Conservation (phyloP, 345 rosid genomes). For the Eucalyptus shirleyi region DNA sequence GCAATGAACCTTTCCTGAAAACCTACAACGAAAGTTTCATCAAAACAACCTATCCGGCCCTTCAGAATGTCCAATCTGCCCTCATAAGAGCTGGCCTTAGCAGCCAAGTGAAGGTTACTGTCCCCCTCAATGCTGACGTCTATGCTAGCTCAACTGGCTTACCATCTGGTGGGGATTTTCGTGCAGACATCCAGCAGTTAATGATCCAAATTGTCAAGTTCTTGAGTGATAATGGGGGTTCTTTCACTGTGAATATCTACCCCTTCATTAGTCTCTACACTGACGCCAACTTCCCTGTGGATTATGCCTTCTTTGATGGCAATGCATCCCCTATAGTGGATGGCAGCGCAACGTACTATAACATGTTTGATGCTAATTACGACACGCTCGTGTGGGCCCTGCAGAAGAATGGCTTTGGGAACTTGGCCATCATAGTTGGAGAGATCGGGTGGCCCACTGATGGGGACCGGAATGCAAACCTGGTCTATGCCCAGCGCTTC, state of each 20-base stretch:
- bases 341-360: conserved; percentile 51
- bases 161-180: conserved; percentile 90
- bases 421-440: conserved; percentile 70
- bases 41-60: conserved; percentile 63
- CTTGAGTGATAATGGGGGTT: conserved; percentile 46
- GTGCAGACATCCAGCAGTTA: conserved; percentile 58
- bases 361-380: conserved; percentile 84
- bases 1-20: conserved; percentile 82
- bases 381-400: conserved; percentile 81
- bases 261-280: conserved; percentile 86
- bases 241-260: conserved; percentile 86
- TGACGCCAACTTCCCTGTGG: conserved; percentile 70
- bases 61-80: conserved; percentile 67
- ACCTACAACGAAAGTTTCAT: conserved; percentile 73
- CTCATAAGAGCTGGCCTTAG: conserved; percentile 64
- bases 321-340: conserved; percentile 48
- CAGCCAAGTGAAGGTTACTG: conserved; percentile 70
- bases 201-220: conserved; percentile 77
- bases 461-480: conserved; percentile 68
- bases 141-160: conserved; percentile 21
- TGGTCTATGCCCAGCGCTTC: conserved; percentile 60
- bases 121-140: conserved; percentile 84
- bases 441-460: conserved; percentile 99
- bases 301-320: conserved; percentile 86
- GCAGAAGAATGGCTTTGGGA: conserved; percentile 69